Evolutionary conservation across 768 basidiomycete genomes (phyloP).

Genomic region (Mycena floridula): DNA sequence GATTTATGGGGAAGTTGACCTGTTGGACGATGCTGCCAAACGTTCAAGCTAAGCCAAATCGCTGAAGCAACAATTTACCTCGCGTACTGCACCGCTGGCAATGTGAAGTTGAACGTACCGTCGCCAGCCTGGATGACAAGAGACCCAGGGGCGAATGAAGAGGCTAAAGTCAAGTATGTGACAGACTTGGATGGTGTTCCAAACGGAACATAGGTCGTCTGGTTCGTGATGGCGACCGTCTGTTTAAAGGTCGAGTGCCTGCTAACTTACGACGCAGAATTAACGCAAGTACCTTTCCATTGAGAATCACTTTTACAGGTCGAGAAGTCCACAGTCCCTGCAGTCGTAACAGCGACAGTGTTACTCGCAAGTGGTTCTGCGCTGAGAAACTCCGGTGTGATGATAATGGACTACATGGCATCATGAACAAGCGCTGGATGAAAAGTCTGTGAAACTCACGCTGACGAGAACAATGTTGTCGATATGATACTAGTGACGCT

Average conservation of each 20-base stretch:
- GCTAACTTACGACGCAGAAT: too few relatives aligned
- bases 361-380: conserved; percentile 45
- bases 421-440: neutral
- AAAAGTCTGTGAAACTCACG: conserved; percentile 15
- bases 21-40: conserved; percentile 27
- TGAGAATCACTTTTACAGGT: conserved; percentile 28
- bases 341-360: conserved; percentile 41
- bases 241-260: too few relatives aligned
- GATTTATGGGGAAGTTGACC: conserved; percentile 31
- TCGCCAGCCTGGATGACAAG: conserved; percentile 36
- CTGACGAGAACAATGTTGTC: conserved; percentile 43
- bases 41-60: neutral
- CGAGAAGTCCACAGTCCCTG: conserved; percentile 39
- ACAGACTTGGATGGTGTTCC: conserved; percentile 42
- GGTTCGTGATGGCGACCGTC: conserved; percentile 10
- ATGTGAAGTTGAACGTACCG: conserved; percentile 30
- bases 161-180: conserved; percentile 40
- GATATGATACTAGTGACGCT: conserved; percentile 29
- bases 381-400: conserved; percentile 42
- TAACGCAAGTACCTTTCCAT: conserved; percentile 21
- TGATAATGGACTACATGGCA: conserved; percentile 10
- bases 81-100: conserved; percentile 37
- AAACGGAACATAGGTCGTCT: conserved; percentile 32
- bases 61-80: conserved; percentile 9
- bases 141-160: conserved; percentile 32